Evolutionary conservation across 768 basidiomycete species (phyloP).

Genomic region (Agaricus bisporus): DNA sequence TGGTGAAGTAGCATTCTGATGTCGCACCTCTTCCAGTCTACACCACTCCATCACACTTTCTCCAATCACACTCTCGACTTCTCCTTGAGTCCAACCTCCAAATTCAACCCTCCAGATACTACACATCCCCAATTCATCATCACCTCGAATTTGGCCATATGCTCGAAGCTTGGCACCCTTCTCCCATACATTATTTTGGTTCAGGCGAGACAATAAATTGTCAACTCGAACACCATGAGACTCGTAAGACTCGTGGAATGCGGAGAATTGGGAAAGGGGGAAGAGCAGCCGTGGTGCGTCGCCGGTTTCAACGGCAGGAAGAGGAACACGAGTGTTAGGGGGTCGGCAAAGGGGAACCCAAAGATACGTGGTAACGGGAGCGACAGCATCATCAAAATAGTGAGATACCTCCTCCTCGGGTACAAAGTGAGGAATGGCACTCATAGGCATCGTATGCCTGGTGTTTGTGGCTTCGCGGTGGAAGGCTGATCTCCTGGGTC

Average conservation of each 20-base stretch:
- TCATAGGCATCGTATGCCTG: constrained; percentile 18
- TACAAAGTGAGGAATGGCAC: constrained; percentile 13
- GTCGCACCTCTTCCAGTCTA: constrained; percentile 50
- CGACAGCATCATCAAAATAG: constrained; percentile 47
- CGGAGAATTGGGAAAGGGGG: constrained; percentile 45
- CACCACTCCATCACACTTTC: constrained; percentile 75
- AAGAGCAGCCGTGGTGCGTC: constrained; percentile 24
- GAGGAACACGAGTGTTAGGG: constrained; percentile 58
- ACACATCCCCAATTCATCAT: constrained; percentile 43
- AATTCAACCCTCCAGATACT: constrained; percentile 67
- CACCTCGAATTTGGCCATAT: constrained; percentile 27
- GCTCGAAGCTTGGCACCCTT: constrained; percentile 53
- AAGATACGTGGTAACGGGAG: constrained; percentile 55
- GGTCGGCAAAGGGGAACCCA: constrained; percentile 76
- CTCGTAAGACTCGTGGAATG: constrained; percentile 46
- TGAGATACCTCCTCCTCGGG: constrained; percentile 37
- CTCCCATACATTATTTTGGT: constrained; percentile 63
- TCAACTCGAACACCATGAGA: constrained; percentile 60
- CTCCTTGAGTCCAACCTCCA: constrained; percentile 62
- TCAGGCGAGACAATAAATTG: constrained; percentile 65
- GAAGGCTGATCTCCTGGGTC: constrained; percentile 8
- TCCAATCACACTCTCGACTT: constrained; percentile 64
- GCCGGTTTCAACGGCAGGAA: constrained; percentile 27
- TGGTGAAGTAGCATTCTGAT: constrained; percentile 17
- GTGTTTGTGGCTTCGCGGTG: neutral